These are phyloP conservation scores for Pseudogymnoascus sp. DNA, from an alignment of 2,329 filamentous ascomycete species.

Conservation along the genomic window DNA sequence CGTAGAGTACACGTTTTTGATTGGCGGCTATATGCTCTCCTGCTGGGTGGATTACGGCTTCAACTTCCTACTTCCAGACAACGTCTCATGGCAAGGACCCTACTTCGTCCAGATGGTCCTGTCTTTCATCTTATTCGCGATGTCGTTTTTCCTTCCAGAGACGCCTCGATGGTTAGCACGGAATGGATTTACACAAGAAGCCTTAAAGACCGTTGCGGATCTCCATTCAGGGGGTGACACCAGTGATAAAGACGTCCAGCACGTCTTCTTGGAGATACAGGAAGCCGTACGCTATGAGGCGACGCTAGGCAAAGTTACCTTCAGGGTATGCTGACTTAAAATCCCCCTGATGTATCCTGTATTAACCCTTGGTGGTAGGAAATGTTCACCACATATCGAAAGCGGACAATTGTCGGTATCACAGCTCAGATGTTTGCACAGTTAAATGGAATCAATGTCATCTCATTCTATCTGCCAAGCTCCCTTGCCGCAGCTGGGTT, in stretches of 20 bases:
- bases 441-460: slow-evolving; percentile 36
- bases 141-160: slow-evolving; percentile 33
- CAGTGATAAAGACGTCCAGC: slow-evolving; percentile 29
- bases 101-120: slow-evolving; percentile 29
- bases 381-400: slow-evolving; percentile 37
- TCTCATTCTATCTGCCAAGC: slow-evolving; percentile 35
- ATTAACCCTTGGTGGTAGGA: slow-evolving; percentile 21
- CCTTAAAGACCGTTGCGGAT: slow-evolving; percentile 34
- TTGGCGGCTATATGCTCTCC: slow-evolving; percentile 33
- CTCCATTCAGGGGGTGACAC: slow-evolving; percentile 32
- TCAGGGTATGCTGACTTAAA: slow-evolving; percentile 22
- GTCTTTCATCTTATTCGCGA: slow-evolving; percentile 28
- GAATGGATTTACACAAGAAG: slow-evolving; percentile 33
- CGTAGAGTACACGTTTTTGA: slow-evolving; percentile 32
- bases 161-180: slow-evolving; percentile 35
- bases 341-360: neutral
- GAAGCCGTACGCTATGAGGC: slow-evolving; percentile 32
- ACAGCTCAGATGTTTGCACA: slow-evolving; percentile 35
- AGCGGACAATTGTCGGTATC: slow-evolving; percentile 35
- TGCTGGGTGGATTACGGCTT: slow-evolving; percentile 34
- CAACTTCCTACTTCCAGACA: slow-evolving; percentile 29
- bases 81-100: slow-evolving; percentile 29
- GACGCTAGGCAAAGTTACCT: slow-evolving; percentile 29
- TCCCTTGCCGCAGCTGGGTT: slow-evolving; percentile 32
- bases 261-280: slow-evolving; percentile 32